A percentile compares a stretch with the other conserved stretches of the same genome.
Conservation (phyloP, 2,329 filamentous ascomycete species). For the Penicillium sumatraense region DNA sequence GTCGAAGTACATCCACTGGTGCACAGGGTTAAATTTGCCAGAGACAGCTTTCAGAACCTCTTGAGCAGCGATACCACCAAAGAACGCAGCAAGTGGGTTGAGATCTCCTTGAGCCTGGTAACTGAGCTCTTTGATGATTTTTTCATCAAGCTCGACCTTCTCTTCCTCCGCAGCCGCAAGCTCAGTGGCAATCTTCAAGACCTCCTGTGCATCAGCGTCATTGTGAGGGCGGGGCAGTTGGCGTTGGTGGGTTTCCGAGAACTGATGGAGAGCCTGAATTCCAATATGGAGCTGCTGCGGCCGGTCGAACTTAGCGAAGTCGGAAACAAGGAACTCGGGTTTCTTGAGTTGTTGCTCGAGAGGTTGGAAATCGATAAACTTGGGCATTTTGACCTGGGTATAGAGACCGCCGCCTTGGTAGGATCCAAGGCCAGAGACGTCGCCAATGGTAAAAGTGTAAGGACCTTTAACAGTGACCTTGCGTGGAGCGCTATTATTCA, state of each 20-base stretch:
- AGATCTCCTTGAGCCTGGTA: constrained; percentile 93
- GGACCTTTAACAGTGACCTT: constrained; percentile 94
- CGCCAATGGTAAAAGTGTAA: constrained; percentile 96
- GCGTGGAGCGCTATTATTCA: constrained; percentile 82
- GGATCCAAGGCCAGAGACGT: constrained; percentile 82
- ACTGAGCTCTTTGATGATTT: constrained; percentile 87
- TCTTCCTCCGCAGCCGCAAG: constrained; percentile 71
- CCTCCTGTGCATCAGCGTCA: constrained; percentile 77
- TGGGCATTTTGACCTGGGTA: constrained; percentile 98
- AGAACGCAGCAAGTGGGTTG: constrained; percentile 90
- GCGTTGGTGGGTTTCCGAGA: constrained; percentile 71
- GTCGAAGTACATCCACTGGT: constrained; percentile 97
- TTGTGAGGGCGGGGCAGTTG: constrained; percentile 82
- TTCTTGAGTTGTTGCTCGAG: constrained; percentile 78
- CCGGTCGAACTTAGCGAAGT: constrained; percentile 97
- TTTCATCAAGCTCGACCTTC: constrained; percentile 84
- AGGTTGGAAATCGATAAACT: constrained; percentile 84
- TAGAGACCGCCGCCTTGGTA: constrained; percentile 90
- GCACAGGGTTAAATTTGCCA: constrained; percentile 94
- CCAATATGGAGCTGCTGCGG: constrained; percentile 90
- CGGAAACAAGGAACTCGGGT: constrained; percentile 87
- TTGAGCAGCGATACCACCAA: constrained; percentile 90
- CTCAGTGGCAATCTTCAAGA: constrained; percentile 74
- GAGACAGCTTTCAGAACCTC: constrained; percentile 97
- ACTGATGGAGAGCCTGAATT: constrained; percentile 89